A percentile compares a stretch with the other conserved stretches of the same genome.
Evolutionary conservation across 148 eudicot genomes (phyloP).

Genomic region (Linanthus parryae): DNA sequence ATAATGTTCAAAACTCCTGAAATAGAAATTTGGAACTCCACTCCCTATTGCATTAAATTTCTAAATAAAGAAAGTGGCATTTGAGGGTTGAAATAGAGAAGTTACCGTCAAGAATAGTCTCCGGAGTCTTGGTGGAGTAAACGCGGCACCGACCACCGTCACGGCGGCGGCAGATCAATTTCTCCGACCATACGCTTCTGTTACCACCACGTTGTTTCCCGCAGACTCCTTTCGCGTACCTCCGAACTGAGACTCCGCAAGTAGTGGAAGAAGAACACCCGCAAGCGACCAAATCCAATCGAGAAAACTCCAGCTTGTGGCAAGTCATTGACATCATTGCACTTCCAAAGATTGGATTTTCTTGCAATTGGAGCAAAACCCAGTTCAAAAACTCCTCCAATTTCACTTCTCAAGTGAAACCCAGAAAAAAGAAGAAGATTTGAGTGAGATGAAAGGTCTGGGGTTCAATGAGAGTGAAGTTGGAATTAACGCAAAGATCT

Average conservation of each 20-base stretch:
- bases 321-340: slow-evolving; percentile 70
- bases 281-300: slow-evolving; percentile 55
- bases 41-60: not conserved
- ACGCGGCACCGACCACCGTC: slow-evolving; percentile 36
- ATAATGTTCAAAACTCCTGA: not conserved
- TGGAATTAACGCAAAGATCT: not conserved
- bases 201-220: slow-evolving; percentile 30
- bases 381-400: slow-evolving; percentile 29
- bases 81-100: not conserved
- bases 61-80: not conserved
- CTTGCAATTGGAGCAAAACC: too few species aligned
- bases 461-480: not conserved
- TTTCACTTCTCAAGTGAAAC: slow-evolving; percentile 12
- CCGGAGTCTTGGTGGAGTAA: slow-evolving; percentile 55
- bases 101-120: slow-evolving; percentile 55
- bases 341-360: too few species aligned
- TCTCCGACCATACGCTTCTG: slow-evolving; percentile 25
- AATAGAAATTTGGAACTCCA: too few species aligned
- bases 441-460: not conserved
- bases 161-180: slow-evolving; percentile 33
- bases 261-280: slow-evolving; percentile 58
- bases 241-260: slow-evolving; percentile 22
- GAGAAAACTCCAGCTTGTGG: slow-evolving; percentile 56
- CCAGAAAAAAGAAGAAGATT: slow-evolving; percentile 14
- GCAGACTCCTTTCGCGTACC: slow-evolving; percentile 24